Base-by-base conservation (phyloP, 257 asterid species). In the Lycium ferocissimum region DNA sequence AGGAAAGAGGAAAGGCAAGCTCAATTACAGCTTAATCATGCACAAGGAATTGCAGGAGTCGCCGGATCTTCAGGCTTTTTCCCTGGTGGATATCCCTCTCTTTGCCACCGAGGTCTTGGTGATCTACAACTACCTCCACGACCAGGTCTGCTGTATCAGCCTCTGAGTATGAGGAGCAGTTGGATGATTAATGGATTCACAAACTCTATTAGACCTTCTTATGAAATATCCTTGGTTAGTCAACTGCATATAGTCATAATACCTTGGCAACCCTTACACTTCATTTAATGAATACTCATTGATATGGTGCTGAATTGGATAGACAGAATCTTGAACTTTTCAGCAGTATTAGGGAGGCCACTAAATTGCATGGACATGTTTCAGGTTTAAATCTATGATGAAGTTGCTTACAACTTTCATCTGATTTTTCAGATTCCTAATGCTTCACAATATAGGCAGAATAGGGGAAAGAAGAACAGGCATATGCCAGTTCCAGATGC, bases 1-100 rank as follows among this genome's bases (percentile, higher is more conserved):
- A 92, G 92, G 86, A 95, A 95, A 92, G 98, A 92, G 88, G 98
- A 95, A 72, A 91, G 98, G 63, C 93, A 85, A 87, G 92, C 94
- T 11, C 93, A 90, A 87, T 80, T 95, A 83, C 97, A 92, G 80
- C 79, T 90, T 6, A 88, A 89, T 40, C 88, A 92, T 83, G 94
- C 94, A 4, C 98, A 91, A 62, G 90, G 91, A 22, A 67, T 91
- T 84, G 86, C 93, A 56, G 95, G 94, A 80, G 83, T 90, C 79
- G 80, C 92, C 2, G 94, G 95, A 73, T 85, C 94, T 26, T 82
- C 97, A 0, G 85, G 94, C 79, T 83, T 93, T 80, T 65, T 89
- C 82, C 91, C 93, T 20, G 93, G 93, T 37, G 94, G 94, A 91
- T 94, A 93, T 88, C 86, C 92, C 81, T 93, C 93, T 65, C 79